A percentile compares a stretch with the other conserved stretches of the same genome.
Evolutionary conservation across 208 protist genomes (phyloP).

Genomic region (Acanthamoeba healyi): DNA sequence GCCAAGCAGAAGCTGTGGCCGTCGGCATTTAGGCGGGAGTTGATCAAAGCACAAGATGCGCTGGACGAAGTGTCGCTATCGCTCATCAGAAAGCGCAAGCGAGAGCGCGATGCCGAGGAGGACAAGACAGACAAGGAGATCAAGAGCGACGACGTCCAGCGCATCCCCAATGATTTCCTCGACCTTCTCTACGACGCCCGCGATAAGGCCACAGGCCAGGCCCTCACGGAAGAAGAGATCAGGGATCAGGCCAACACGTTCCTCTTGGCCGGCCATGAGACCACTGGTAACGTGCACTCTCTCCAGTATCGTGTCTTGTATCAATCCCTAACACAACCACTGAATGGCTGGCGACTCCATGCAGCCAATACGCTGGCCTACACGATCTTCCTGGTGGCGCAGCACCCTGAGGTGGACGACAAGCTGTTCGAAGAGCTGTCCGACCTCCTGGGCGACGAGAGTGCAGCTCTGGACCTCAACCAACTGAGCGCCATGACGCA

Average conservation of each 20-base stretch:
- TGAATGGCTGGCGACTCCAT: no score
- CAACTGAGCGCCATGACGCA: slow-evolving; percentile 25
- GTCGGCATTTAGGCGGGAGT: not conserved
- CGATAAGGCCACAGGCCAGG: slow-evolving; percentile 56
- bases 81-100: slow-evolving; percentile 50
- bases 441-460: not conserved
- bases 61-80: slow-evolving; percentile 18
- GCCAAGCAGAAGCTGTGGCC: slow-evolving; percentile 9
- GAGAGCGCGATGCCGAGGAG: not conserved
- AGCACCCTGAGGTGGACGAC: slow-evolving; percentile 64
- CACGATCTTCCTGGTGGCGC: slow-evolving; percentile 31
- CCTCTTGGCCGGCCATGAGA: slow-evolving; percentile 48
- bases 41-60: slow-evolving; percentile 4
- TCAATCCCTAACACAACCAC: no score
- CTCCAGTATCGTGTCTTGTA: no score
- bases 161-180: slow-evolving; percentile 49
- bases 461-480: not conserved
- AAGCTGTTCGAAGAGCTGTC: slow-evolving; percentile 31
- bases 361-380: slow-evolving; percentile 51
- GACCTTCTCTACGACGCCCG: slow-evolving; percentile 43
- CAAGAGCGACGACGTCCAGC: not conserved
- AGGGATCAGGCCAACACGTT: slow-evolving; percentile 43
- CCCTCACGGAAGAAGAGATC: slow-evolving; percentile 46
- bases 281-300: not conserved
- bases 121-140: not conserved